Percentiles rank a stretch among this genome's conserved stretches.
Conservation (phyloP, 1,139 yeast species). For the Debaryomyces nepalensis region DNA sequence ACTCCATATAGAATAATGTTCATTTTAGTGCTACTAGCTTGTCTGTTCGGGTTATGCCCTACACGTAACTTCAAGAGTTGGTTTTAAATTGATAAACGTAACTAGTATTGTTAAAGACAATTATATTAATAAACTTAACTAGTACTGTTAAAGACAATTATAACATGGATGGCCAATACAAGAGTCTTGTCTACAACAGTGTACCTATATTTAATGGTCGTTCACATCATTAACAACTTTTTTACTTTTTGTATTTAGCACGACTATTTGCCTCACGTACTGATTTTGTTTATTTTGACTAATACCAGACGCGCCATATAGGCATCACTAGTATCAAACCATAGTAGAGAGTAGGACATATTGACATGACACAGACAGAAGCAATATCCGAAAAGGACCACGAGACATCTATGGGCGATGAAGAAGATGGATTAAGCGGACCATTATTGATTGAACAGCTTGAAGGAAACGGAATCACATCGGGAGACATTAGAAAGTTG, state of each 20-base stretch:
- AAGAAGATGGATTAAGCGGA: slow-evolving; percentile 45
- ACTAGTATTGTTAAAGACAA: too few relatives aligned
- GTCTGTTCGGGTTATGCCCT: too few relatives aligned
- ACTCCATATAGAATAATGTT: too few relatives aligned
- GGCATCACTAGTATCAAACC: too few relatives aligned
- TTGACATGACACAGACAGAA: slow-evolving; percentile 23
- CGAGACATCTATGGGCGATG: slow-evolving; percentile 25
- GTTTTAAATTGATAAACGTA: too few relatives aligned
- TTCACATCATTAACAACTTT: neutral
- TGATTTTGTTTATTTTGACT: slow-evolving; percentile 6
- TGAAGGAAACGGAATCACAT: slow-evolving; percentile 86
- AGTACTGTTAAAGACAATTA: too few relatives aligned
- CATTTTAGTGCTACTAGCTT: too few relatives aligned
- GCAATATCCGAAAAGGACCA: slow-evolving; percentile 19
- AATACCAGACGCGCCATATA: slow-evolving; percentile 1
- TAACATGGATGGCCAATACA: too few relatives aligned
- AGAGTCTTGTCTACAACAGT: too few relatives aligned
- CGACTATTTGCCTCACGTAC: neutral
- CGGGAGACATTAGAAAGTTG: slow-evolving; percentile 78
- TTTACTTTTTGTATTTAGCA: neutral
- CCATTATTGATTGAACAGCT: slow-evolving; percentile 51
- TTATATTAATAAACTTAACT: too few relatives aligned
- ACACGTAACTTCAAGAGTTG: too few relatives aligned
- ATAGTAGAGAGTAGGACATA: neutral
- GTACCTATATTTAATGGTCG: too few relatives aligned